Evolutionary conservation across 176 grass and related monocot species (phyloP), one percentile per base, ranked within the genome.

Genomic region (Avena eriantha): DNA sequence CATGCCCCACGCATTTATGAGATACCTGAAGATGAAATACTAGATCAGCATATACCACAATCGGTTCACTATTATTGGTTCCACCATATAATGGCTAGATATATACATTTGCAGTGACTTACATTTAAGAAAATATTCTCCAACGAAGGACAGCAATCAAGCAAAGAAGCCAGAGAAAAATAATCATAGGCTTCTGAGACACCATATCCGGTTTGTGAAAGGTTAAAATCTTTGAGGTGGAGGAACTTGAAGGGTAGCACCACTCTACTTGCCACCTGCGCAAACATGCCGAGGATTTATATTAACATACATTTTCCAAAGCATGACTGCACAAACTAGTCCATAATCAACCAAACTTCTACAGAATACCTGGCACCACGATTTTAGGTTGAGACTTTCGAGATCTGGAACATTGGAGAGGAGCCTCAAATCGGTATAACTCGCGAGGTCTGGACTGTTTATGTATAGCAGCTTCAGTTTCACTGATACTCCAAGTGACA

Each of bases 91-190:
- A 31, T 65, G 24, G 39, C 69, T 23, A 46, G 69, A 73, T 73
- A 73, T 36, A 22, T 41, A 13, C 21, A 41, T 47, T 47, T 23
- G 19, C 21, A 6, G 10, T 47, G 41, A 47, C 69, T 47, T 73
- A 73, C 69, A 23, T 73, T 47, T 22, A 73, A 23, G 41, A 22
- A 23, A 23, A 73, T 23, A 0, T 22, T 47, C 69, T n/a, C 22
- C 69, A 73, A 73, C 19, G 69, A 73, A 23, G 69, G 69, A 23
- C 69, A 73, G 41, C 4, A 46, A 73, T 73, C 69, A 73, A 73
- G 69, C 69, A 73, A 15, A 13, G 21, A 45, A 73, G 43, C 69
- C 41, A 73, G 19, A n/a, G 21, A 73, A 73, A 73, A 73, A 47
- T 47, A 46, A 73, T 73, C 69, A 73, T 8, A 73, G 41, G 5